Conservation (phyloP, 495 filamentous ascomycete species). For the Penicillium flavigenum region DNA sequence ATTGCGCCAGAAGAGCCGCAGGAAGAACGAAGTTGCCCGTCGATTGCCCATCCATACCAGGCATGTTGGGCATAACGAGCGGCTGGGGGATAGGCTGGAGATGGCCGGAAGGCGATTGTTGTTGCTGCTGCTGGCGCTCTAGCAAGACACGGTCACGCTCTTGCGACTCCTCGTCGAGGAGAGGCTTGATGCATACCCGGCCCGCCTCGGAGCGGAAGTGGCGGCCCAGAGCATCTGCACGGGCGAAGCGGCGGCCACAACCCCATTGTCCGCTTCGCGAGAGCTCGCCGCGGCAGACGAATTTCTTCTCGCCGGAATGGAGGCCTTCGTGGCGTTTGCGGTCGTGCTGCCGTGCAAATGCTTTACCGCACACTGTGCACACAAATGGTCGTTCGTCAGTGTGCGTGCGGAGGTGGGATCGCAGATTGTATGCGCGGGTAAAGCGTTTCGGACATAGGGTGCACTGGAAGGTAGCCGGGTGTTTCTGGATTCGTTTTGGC, state of each 20-base stretch:
- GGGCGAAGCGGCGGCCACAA: constrained; percentile 88
- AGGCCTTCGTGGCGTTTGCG: constrained; percentile 88
- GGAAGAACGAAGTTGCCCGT: constrained; percentile 69
- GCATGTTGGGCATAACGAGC: constrained; percentile 42
- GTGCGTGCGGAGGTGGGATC: constrained; percentile 88
- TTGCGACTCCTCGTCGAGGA: constrained; percentile 84
- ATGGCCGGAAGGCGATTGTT: constrained; percentile 28
- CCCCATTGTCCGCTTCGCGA: constrained; percentile 84
- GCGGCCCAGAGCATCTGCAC: constrained; percentile 92
- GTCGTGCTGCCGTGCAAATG: constrained; percentile 92
- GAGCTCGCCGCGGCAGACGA: constrained; percentile 89
- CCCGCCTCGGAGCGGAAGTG: constrained; percentile 97
- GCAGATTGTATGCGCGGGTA: constrained; percentile 84
- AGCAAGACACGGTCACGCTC: constrained; percentile 69
- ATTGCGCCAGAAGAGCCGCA: constrained; percentile 83
- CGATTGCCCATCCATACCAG: constrained; percentile 42
- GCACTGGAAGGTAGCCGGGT: constrained; percentile 90
- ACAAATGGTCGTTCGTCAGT: constrained; percentile 92
- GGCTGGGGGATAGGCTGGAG: constrained; percentile 45
- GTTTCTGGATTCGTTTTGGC: constrained; percentile 83
- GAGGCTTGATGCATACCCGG: constrained; percentile 90
- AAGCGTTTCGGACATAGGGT: constrained; percentile 83
- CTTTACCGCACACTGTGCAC: constrained; percentile 95
- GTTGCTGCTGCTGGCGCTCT: constrained; percentile 58
- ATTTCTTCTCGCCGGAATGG: constrained; percentile 94